Evolutionary conservation across 2,329 filamentous ascomycete genomes (phyloP).

Genomic region (Phoma sp.): DNA sequence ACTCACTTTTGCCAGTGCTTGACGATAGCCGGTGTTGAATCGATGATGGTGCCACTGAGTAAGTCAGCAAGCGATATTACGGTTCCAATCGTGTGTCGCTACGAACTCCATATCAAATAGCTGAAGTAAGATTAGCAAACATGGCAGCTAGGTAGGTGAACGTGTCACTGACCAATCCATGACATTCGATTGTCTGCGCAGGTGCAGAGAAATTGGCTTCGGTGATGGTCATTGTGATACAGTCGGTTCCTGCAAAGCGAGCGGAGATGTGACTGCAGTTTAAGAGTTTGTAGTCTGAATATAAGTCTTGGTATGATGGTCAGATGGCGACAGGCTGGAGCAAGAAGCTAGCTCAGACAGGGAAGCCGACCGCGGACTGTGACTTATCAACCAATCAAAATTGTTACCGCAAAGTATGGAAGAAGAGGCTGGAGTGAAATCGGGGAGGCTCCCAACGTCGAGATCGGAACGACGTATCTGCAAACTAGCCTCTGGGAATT

Average conservation of each 20-base stretch:
- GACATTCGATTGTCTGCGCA: slow-evolving; percentile 48
- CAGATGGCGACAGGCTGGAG: slow-evolving; percentile 5
- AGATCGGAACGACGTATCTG: neutral
- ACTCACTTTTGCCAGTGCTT: slow-evolving; percentile 77
- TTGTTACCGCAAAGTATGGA: neutral
- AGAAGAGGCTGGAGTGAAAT: neutral
- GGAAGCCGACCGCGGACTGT: slow-evolving; percentile 4
- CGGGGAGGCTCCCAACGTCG: neutral
- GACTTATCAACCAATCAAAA: slow-evolving; percentile 4
- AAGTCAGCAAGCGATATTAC: slow-evolving; percentile 11
- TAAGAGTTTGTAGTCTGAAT: neutral
- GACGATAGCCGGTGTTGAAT: slow-evolving; percentile 76
- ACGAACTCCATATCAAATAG: slow-evolving; percentile 47
- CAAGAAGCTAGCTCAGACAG: slow-evolving; percentile 4
- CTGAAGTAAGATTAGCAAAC: slow-evolving; percentile 17
- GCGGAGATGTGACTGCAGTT: neutral
- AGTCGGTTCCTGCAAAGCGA: neutral
- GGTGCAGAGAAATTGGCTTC: slow-evolving; percentile 51
- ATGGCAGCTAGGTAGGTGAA: neutral
- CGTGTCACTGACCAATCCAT: slow-evolving; percentile 49
- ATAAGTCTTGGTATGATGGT: neutral
- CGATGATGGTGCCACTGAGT: slow-evolving; percentile 75
- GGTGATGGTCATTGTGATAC: slow-evolving; percentile 37
- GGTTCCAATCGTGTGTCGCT: neutral
- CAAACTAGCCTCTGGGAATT: neutral